A percentile compares a stretch with the other conserved stretches of the same genome.
Conservation (phyloP, 2,329 filamentous ascomycete species). For the Nigrograna mackinnonii region DNA sequence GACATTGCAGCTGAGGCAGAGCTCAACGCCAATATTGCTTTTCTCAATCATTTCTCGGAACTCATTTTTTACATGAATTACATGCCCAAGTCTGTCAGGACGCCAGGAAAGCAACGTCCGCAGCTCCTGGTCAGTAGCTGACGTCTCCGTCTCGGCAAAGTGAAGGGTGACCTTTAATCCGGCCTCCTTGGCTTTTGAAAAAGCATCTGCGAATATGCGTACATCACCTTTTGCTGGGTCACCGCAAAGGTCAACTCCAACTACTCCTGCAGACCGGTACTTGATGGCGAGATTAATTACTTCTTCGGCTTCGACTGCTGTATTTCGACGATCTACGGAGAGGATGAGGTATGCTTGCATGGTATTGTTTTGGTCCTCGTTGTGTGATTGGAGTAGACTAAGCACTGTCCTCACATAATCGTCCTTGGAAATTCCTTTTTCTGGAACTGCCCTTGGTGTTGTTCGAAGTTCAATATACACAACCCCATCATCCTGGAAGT, state of each 20-base stretch:
- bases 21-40: constrained; percentile 67
- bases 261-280: constrained; percentile 60
- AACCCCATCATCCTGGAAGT: constrained; percentile 71
- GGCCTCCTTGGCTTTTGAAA: constrained; percentile 58
- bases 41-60: constrained; percentile 61
- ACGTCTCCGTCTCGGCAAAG: constrained; percentile 71
- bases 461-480: constrained; percentile 80
- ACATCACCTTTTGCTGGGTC: constrained; percentile 69
- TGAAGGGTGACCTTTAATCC: constrained; percentile 72
- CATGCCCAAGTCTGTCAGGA: constrained; percentile 75
- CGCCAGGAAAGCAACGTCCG: constrained; percentile 64
- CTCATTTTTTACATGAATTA: constrained; percentile 70
- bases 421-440: constrained; percentile 59
- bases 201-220: constrained; percentile 61
- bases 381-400: constrained; percentile 61
- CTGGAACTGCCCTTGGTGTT: constrained; percentile 68
- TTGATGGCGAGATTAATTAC: constrained; percentile 66
- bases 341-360: constrained; percentile 72
- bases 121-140: constrained; percentile 64
- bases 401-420: constrained; percentile 71
- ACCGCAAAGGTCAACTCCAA: constrained; percentile 79
- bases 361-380: constrained; percentile 32
- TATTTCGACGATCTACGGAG: constrained; percentile 71
- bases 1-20: constrained; percentile 83
- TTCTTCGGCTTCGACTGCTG: constrained; percentile 61